Evolutionary conservation across 495 filamentous ascomycete species (phyloP), one percentile per base, ranked within the genome.

Genomic region (Trichoderma reesei): DNA sequence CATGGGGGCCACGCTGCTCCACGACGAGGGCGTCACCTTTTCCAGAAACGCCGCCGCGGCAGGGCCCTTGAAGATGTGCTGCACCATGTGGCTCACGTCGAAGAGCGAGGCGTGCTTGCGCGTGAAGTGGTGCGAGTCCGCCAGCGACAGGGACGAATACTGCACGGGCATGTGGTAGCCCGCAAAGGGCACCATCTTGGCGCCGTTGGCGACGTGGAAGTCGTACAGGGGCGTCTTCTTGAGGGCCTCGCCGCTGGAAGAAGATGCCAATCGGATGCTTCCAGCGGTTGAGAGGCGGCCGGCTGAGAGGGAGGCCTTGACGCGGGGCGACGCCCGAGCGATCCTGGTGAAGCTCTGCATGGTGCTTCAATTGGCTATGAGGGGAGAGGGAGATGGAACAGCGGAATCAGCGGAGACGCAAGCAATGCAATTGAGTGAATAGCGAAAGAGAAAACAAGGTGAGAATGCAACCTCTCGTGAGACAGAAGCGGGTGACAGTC

Each of bases 131-230:
- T 98, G 94, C 67, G 89, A 93, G 60, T 89, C 86, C 61, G 81
- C 80, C 67, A 96, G 84, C 70, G 84, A 83, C 65, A 90, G 79
- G 66, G 86, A 86, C 33, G 79, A 71, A 76, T 98, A 98, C 68
- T 92, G 87, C 34, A 98, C 84, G 18, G 94, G 95, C 94, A 98
- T 98, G 62, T 82, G 80, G 78, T 86, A 98, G 66, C 92, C 92
- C 63, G 88, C 93, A 72, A 96, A 98, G n/a, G 90, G 90, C 63
- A 98, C 92, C 87, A 98, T 96, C 76, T 95, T 96, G 48, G 82
- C 94, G 67, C 90, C 91, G 71, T 90, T 76, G 39, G 78, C 75
- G 62, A 91, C 67, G 73, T 98, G 93, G 33, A 98, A 78, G 69
- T 92, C 86, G 77, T 95, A 87, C 46, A 98, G 83, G 37, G 88